Evolutionary conservation across 2,329 filamentous ascomycete genomes (phyloP).

Genomic region (Fusarium tanahbumbuense): DNA sequence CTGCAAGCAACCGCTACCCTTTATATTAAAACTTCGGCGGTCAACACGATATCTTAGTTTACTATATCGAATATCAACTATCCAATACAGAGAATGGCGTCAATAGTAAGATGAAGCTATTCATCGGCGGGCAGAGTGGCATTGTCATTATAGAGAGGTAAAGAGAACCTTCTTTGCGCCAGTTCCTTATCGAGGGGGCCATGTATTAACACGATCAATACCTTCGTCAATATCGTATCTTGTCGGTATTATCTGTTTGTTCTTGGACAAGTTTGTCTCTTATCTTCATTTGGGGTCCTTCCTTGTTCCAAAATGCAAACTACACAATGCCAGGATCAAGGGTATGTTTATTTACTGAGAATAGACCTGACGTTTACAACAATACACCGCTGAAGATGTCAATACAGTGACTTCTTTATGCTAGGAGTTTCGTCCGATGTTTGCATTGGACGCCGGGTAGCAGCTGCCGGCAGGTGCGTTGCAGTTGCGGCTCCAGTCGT

Average conservation of each 20-base stretch:
- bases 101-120: too few species aligned
- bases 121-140: neutral
- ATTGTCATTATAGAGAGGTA: neutral
- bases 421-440: neutral
- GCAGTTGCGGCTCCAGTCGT: slow-evolving; percentile 19
- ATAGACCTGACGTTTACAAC: neutral
- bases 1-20: neutral
- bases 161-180: neutral
- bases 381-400: neutral
- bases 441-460: neutral
- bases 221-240: too few species aligned
- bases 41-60: neutral
- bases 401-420: neutral
- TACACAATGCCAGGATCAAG: neutral
- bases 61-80: neutral
- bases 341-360: neutral
- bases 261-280: too few species aligned
- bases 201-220: neutral
- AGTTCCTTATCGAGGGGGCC: neutral
- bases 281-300: too few species aligned
- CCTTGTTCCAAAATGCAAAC: neutral
- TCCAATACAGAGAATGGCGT: neutral
- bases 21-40: neutral
- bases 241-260: too few species aligned
- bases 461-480: slow-evolving; percentile 25